Evolutionary conservation across 73 alveolate genomes (phyloP), one percentile per base, ranked within the genome.

Genomic region (Paramecium biaurelia): DNA sequence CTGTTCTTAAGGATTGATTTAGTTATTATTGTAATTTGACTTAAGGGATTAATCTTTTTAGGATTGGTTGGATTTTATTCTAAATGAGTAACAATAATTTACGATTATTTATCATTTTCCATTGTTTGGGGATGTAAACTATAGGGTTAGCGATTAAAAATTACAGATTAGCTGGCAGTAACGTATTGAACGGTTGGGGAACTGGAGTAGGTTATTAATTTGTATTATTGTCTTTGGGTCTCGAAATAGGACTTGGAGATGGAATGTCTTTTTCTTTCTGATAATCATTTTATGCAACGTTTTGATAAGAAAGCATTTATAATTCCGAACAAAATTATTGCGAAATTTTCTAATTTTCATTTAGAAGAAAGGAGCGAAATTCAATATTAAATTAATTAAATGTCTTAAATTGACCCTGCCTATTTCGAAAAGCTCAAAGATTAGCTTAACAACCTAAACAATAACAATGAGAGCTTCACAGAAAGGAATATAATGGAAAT

Each of bases 161-260:
- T 63, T 63, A 63, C 84, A 63, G 45, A 63, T 63, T 63, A 10
- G 84, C 47, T 63, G 84, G 84, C 15, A 63, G 21, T 32, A 63
- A 63, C 21, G 84, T 63, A 63, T 63, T 63, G 47, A 63, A 63
- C 9, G 84, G 84, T 32, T 63, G 24, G 4, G 84, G 84, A 26
- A 63, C 84, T 30, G 84, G 84, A 12, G 84, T 63, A 26, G 84
- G 84, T 63, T 63, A 20, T 30, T 26, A 30, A 32, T 63, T 63
- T 32, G 84, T 63, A 30, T 30, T 30, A 63, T 63, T 26, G 18
- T 63, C 43, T 32, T 63, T 63, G 4, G 84, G 84, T 32, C 84
- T 63, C 0, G 21, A 26, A 26, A 63, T 24, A 30, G 84, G 84
- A 12, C 45, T 26, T 26, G 84, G 41, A 32, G 84, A 30, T 26